Conservation (phyloP, 495 filamentous ascomycete species). For the Penicillium arizonense region DNA sequence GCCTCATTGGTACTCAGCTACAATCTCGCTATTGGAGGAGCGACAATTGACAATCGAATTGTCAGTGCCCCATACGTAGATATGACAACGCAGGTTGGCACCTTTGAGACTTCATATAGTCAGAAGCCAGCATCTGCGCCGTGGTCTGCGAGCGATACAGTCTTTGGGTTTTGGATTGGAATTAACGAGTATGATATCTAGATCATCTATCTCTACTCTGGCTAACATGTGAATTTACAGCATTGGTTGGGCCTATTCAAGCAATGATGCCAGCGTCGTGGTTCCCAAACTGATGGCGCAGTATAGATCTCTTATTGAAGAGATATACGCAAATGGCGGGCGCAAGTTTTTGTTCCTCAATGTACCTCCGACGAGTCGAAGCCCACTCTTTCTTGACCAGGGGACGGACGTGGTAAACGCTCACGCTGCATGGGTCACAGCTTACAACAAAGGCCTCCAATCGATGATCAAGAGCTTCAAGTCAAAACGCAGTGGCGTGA, state of each 20-base stretch:
- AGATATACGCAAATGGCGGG: conserved; percentile 63
- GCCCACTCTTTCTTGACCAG: conserved; percentile 47
- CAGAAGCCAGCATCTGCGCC: conserved; percentile 40
- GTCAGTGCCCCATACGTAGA: conserved; percentile 30
- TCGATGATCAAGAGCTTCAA: conserved; percentile 27
- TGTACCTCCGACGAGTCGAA: conserved; percentile 70
- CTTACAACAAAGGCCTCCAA: conserved; percentile 28
- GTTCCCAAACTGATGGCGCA: conserved; percentile 54
- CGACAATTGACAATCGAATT: conserved; percentile 52
- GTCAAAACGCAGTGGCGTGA: conserved; percentile 23
- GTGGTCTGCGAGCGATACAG: conserved; percentile 58
- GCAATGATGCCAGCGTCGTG: conserved; percentile 40
- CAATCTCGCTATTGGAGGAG: conserved; percentile 57
- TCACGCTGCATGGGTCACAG: conserved; percentile 30
- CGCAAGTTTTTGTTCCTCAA: conserved; percentile 75
- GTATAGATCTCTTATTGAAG: conserved; percentile 53
- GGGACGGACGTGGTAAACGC: conserved; percentile 19
- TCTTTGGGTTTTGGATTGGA: conserved; percentile 75
- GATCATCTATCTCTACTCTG: not conserved
- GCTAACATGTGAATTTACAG: conserved; percentile 6
- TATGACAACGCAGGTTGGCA: conserved; percentile 28
- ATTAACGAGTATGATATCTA: conserved; percentile 61
- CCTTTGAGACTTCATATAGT: conserved; percentile 28
- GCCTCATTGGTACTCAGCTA: conserved; percentile 50
- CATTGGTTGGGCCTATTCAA: conserved; percentile 62